Conservation (phyloP, 805 yeast genomes). For the Wickerhamiella parazyma region DNA sequence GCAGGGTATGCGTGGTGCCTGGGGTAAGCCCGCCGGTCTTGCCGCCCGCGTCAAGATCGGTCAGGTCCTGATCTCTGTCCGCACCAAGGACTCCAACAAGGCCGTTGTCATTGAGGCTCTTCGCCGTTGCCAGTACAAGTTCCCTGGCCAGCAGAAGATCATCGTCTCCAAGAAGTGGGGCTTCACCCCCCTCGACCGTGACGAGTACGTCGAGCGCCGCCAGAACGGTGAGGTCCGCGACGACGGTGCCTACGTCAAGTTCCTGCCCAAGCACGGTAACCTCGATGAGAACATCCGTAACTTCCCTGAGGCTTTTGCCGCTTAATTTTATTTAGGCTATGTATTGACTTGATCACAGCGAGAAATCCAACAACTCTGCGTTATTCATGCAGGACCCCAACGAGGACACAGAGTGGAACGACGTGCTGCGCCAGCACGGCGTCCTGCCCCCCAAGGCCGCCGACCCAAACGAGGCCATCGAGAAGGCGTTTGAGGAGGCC, state of each 20-base stretch:
- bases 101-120: conserved; percentile 96
- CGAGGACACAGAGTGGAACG: conserved; percentile 99
- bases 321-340: conserved; percentile 7
- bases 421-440: conserved; percentile 78
- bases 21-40: conserved; percentile 99
- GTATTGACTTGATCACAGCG: conserved; percentile 15
- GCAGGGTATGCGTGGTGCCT: conserved; percentile 99
- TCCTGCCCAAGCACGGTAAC: conserved; percentile 93
- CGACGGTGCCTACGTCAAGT: conserved; percentile 99
- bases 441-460: conserved; percentile 86
- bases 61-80: conserved; percentile 93
- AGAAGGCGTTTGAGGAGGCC: conserved; percentile 78
- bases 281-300: conserved; percentile 79
- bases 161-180: conserved; percentile 99
- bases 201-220: conserved; percentile 85
- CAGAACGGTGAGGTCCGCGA: conserved; percentile 97
- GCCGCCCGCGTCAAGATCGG: conserved; percentile 99
- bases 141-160: conserved; percentile 99
- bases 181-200: conserved; percentile 98
- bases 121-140: conserved; percentile 99
- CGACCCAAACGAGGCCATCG: conserved; percentile 75
- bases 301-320: conserved; percentile 58
- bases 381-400: conserved; percentile 44
- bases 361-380: background rate
- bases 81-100: conserved; percentile 97